Percentiles rank a stretch among this genome's conserved stretches.
These are phyloP conservation scores for Phytophthora colocasiae DNA, from an alignment of 352 stramenopile genomes.

Conservation along the genomic window DNA sequence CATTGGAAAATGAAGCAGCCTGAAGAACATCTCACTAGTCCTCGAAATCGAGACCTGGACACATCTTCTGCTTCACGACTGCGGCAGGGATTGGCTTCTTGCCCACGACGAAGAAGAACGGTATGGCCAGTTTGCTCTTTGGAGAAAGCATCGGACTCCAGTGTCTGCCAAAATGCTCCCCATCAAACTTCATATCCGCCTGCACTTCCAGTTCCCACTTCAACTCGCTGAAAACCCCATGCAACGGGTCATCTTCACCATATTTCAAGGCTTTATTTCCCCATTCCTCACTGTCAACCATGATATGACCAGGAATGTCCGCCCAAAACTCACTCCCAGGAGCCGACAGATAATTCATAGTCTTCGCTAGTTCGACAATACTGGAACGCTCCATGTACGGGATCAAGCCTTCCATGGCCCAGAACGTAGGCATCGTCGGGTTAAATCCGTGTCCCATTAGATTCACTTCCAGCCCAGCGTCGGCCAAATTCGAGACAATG, in stretches of 20 bases:
- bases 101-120: slow-evolving; percentile 36
- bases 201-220: slow-evolving; percentile 52
- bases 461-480: slow-evolving; percentile 44
- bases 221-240: slow-evolving; percentile 53
- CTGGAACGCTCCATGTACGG: slow-evolving; percentile 47
- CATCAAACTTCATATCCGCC: slow-evolving; percentile 31
- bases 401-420: slow-evolving; percentile 62
- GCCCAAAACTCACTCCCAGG: slow-evolving; percentile 59
- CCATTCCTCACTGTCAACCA: slow-evolving; percentile 32
- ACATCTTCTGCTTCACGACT: slow-evolving; percentile 37
- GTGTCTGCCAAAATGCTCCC: slow-evolving; percentile 48
- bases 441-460: slow-evolving; percentile 57
- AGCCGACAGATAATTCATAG: slow-evolving; percentile 55
- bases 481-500: slow-evolving; percentile 54
- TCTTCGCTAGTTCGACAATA: slow-evolving; percentile 54
- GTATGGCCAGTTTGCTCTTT: slow-evolving; percentile 22
- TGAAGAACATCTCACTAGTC: background rate
- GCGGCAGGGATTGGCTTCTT: slow-evolving; percentile 40
- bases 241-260: slow-evolving; percentile 57
- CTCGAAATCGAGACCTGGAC: slow-evolving; percentile 3
- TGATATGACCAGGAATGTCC: slow-evolving; percentile 46
- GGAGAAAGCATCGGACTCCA: slow-evolving; percentile 42
- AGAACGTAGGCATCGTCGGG: slow-evolving; percentile 59
- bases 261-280: slow-evolving; percentile 45
- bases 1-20: background rate